A percentile compares a stretch with the other conserved stretches of the same genome.
These are phyloP conservation scores for Boletus subcaerulescens DNA, from an alignment of 768 basidiomycete species.

Conservation along the genomic window DNA sequence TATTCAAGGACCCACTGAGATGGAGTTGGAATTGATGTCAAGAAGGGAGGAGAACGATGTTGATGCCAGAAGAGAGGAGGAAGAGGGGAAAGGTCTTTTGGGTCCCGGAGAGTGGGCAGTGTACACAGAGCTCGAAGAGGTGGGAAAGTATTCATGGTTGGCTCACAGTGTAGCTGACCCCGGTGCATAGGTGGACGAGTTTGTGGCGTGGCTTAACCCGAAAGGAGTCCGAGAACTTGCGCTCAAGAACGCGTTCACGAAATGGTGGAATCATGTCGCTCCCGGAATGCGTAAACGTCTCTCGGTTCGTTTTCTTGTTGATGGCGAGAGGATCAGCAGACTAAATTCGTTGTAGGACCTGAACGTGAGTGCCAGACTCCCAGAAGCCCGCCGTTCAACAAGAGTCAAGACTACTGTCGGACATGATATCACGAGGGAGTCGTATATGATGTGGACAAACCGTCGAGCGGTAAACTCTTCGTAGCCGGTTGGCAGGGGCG, in stretches of 20 bases:
- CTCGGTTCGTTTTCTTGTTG: conserved; percentile 48
- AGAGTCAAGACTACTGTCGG: conserved; percentile 59
- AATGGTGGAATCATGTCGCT: conserved; percentile 82
- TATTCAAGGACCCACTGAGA: conserved; percentile 86
- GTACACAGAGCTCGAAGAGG: conserved; percentile 86
- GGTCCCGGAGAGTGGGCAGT: conserved; percentile 85
- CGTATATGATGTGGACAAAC: conserved; percentile 89
- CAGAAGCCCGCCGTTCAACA: conserved; percentile 78
- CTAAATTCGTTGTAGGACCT: conserved; percentile 50
- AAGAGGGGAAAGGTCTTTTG: conserved; percentile 80
- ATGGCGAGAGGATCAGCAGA: conserved; percentile 7
- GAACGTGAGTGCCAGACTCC: conserved; percentile 62
- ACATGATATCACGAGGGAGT: conserved; percentile 68
- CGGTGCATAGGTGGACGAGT: conserved; percentile 65
- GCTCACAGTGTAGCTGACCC: conserved; percentile 7
- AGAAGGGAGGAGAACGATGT: conserved; percentile 54
- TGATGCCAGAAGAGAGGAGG: conserved; percentile 59
- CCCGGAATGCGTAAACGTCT: conserved; percentile 75
- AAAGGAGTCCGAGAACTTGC: conserved; percentile 88
- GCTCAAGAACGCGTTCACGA: conserved; percentile 70
- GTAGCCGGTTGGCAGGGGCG: neutral
- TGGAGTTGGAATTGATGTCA: conserved; percentile 70
- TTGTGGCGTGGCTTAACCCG: conserved; percentile 85
- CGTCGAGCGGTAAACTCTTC: conserved; percentile 56
- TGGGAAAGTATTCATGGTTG: conserved; percentile 28